Conservation (phyloP, 1,284 basidiomycete genomes). For the Cronartium quercuum region DNA sequence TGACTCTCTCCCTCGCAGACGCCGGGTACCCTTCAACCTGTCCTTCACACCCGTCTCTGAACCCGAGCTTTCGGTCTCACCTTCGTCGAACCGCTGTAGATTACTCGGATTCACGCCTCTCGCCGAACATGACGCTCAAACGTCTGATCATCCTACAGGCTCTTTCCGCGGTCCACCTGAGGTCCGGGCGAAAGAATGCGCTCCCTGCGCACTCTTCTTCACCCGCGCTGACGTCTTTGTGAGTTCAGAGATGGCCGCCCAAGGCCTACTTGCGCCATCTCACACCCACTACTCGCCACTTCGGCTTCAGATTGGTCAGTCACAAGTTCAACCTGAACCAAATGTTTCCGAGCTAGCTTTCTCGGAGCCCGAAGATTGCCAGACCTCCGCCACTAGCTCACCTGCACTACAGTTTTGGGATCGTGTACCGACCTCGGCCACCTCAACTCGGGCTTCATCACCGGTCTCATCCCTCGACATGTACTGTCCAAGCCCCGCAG, state of each 20-base stretch:
- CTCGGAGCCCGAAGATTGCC: not conserved
- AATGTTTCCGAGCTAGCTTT: not conserved
- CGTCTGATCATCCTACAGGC: not conserved
- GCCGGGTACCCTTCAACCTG: not conserved
- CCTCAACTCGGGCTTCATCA: constrained; percentile 23
- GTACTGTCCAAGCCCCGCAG: not conserved
- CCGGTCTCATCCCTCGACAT: constrained; percentile 16
- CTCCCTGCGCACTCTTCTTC: constrained; percentile 21
- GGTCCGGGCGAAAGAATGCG: constrained; percentile 17
- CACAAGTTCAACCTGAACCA: not conserved
- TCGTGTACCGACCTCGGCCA: not conserved
- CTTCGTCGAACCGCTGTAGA: constrained; percentile 10
- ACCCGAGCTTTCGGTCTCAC: not conserved
- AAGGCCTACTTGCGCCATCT: not conserved
- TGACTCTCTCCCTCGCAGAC: not conserved
- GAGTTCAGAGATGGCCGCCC: constrained; percentile 16
- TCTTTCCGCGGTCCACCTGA: constrained; percentile 4
- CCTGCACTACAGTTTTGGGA: not conserved
- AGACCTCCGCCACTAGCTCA: not conserved
- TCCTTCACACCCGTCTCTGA: not conserved
- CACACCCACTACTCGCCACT: not conserved
- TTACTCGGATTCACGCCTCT: constrained; percentile 25
- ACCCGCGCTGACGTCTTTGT: constrained; percentile 28
- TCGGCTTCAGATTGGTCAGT: not conserved
- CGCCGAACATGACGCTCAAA: not conserved